Percentiles rank a stretch among this genome's conserved stretches.
Evolutionary conservation across 2,329 filamentous ascomycete species (phyloP).

Genomic region (Pseudogymnoascus sp.): DNA sequence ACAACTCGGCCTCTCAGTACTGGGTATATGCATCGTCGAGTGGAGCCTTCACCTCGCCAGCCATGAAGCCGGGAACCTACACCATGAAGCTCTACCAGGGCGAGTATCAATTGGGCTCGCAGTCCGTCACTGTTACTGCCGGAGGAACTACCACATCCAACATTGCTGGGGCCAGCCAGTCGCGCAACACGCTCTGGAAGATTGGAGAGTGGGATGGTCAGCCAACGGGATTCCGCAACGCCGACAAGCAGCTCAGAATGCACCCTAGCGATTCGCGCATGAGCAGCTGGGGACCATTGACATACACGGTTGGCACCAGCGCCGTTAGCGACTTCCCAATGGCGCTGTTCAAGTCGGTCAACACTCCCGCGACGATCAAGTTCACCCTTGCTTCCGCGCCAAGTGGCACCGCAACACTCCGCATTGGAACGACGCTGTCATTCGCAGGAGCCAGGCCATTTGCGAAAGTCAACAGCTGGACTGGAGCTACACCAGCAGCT

Average conservation of each 20-base stretch:
- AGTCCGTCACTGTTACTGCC: conserved; percentile 42
- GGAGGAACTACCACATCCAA: conserved; percentile 41
- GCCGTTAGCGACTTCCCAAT: conserved; percentile 51
- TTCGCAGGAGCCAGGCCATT: conserved; percentile 53
- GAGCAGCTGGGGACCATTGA: conserved; percentile 51
- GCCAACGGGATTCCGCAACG: conserved; percentile 58
- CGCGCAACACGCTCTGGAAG: conserved; percentile 50
- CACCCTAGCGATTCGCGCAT: conserved; percentile 60
- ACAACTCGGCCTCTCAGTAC: conserved; percentile 56
- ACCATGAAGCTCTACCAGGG: conserved; percentile 59
- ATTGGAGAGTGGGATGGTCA: conserved; percentile 61
- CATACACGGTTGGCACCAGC: conserved; percentile 54
- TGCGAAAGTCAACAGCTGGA: conserved; percentile 49
- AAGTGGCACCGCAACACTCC: conserved; percentile 47
- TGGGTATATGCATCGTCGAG: conserved; percentile 50
- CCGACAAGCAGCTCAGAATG: conserved; percentile 60
- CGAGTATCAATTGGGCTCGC: conserved; percentile 47
- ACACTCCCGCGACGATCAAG: conserved; percentile 52
- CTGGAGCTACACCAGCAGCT: conserved; percentile 40
- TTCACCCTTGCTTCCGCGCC: conserved; percentile 48
- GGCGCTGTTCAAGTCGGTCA: conserved; percentile 56
- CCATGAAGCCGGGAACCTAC: conserved; percentile 62
- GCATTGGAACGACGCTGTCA: conserved; percentile 57
- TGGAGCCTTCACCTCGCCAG: conserved; percentile 54
- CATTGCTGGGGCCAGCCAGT: conserved; percentile 42